These are phyloP conservation scores for Zoysia pacifica DNA, from an alignment of 176 grass and related monocot genomes.

Conservation along the genomic window DNA sequence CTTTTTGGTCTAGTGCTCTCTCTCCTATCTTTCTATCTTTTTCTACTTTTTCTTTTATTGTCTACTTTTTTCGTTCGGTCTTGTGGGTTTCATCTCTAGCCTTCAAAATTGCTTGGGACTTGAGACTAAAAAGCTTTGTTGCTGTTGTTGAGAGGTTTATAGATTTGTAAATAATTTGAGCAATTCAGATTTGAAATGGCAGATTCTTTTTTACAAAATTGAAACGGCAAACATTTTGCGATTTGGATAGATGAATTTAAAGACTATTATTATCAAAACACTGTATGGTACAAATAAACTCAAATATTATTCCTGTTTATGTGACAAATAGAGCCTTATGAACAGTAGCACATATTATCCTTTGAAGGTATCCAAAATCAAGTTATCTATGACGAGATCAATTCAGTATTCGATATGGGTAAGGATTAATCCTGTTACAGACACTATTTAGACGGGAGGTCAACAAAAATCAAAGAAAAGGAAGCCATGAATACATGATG, in stretches of 20 bases:
- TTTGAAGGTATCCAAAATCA: constrained; percentile 4
- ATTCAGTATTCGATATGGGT: not conserved
- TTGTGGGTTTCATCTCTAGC: no score
- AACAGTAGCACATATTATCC: not conserved
- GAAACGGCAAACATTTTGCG: not conserved
- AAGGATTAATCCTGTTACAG: not conserved
- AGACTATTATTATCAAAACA: not conserved
- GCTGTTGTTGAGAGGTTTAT: no score
- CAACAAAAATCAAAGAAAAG: not conserved
- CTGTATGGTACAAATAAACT: no score
- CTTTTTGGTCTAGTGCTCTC: no score
- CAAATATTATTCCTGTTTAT: not conserved
- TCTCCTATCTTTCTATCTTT: no score
- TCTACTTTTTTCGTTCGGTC: no score
- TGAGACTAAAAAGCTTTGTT: no score
- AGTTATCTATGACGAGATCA: not conserved
- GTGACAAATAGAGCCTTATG: constrained; percentile 18
- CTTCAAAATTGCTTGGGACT: no score
- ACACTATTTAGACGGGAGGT: not conserved
- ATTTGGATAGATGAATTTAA: constrained; percentile 20
- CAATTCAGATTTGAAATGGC: constrained; percentile 17
- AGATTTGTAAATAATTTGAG: not conserved
- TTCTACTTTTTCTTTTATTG: no score
- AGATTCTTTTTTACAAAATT: not conserved
- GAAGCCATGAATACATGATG: not conserved